Conservation (phyloP, 1,284 basidiomycete species). For the Cryptococcus wingfieldii region DNA sequence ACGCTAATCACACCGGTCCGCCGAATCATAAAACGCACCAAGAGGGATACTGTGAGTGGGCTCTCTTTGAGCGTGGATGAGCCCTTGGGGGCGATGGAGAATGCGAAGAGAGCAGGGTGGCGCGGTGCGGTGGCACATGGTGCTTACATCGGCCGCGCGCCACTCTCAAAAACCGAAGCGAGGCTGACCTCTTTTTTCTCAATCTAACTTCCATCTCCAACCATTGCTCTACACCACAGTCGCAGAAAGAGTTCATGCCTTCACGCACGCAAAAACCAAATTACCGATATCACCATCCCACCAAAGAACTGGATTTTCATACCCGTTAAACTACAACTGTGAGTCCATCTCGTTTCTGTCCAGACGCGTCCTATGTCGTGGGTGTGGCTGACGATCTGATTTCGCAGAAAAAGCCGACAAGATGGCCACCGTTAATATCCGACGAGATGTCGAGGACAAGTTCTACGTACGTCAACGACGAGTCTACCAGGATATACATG, state of each 20-base stretch:
- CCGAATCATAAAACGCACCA: conserved; percentile 3
- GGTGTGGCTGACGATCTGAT: neutral
- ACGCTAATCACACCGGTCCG: conserved; percentile 6
- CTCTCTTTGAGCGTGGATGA: neutral
- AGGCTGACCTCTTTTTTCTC: neutral
- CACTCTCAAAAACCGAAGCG: neutral
- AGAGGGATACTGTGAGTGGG: conserved; percentile 1
- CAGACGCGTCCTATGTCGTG: neutral
- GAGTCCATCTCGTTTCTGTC: neutral
- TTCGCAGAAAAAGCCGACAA: conserved; percentile 41
- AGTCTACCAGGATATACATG: neutral
- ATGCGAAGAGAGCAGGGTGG: neutral
- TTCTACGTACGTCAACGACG: conserved; percentile 50
- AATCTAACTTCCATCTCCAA: too few relatives aligned
- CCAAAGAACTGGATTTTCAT: conserved; percentile 13
- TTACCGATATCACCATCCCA: conserved; percentile 7
- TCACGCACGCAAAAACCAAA: conserved; percentile 10
- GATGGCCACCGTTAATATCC: conserved; percentile 93
- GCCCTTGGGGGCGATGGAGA: neutral
- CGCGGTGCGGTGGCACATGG: neutral
- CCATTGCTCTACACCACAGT: conserved; percentile 2
- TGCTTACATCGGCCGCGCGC: neutral
- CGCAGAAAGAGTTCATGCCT: conserved; percentile 24
- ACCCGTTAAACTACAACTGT: conserved; percentile 10
- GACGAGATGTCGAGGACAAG: conserved; percentile 88